A percentile compares a stretch with the other conserved stretches of the same genome.
Evolutionary conservation across 495 filamentous ascomycete genomes (phyloP).

Genomic region (Aspergillus panamensis): DNA sequence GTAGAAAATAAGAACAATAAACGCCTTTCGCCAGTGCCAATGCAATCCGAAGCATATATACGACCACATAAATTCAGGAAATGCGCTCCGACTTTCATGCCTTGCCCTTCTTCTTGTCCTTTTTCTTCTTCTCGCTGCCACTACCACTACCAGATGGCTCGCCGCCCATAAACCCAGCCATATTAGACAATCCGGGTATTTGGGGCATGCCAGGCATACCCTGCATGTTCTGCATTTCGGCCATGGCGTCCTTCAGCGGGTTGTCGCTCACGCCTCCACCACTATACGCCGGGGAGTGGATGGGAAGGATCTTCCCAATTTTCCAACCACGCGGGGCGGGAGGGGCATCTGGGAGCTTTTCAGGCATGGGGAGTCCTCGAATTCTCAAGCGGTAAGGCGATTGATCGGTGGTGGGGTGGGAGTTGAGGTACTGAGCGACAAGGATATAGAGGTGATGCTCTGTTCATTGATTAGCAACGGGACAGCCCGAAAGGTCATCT

Average conservation of each 20-base stretch:
- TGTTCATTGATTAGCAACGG: conserved; percentile 22
- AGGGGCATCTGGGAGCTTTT: conserved; percentile 63
- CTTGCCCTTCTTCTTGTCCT: conserved; percentile 54
- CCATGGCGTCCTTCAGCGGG: conserved; percentile 96
- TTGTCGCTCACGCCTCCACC: conserved; percentile 96
- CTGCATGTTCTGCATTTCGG: conserved; percentile 69
- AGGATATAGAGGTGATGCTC: conserved; percentile 83
- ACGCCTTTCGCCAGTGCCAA: conserved; percentile 26
- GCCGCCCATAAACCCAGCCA: conserved; percentile 38
- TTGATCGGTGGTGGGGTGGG: conserved; percentile 71
- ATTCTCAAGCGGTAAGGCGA: conserved; percentile 63
- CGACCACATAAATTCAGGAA: conserved; percentile 9
- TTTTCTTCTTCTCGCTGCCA: conserved; percentile 45
- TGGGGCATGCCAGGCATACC: conserved; percentile 53
- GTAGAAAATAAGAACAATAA: conserved; percentile 14
- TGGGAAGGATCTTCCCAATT: conserved; percentile 74
- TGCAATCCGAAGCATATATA: conserved; percentile 23
- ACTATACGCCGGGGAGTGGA: conserved; percentile 82
- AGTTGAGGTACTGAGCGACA: conserved; percentile 67
- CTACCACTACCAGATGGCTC: conserved; percentile 36
- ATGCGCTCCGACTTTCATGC: conserved; percentile 36
- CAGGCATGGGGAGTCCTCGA: conserved; percentile 60
- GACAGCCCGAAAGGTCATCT: neutral
- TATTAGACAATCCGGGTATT: conserved; percentile 42
- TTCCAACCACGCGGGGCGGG: conserved; percentile 90